Evolutionary conservation across 2,329 filamentous ascomycete genomes (phyloP), one percentile per base, ranked within the genome.

Genomic region (Emericellopsis cladophorae): DNA sequence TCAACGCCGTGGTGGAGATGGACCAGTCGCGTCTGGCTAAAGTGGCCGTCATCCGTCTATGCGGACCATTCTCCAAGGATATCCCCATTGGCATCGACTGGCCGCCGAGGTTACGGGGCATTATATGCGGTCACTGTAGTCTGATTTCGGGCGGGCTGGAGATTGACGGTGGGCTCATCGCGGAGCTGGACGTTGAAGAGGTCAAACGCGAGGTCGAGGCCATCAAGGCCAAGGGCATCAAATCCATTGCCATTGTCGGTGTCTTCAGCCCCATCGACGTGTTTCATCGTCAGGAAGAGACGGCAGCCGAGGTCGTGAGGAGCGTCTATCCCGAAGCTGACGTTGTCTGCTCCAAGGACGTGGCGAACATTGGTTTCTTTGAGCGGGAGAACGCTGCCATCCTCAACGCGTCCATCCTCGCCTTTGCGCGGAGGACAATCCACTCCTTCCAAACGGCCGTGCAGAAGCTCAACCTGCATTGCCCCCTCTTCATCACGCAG

Each of bases 331-430:
- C 63, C 0, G 62, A 54, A 0, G 58, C 54, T 38, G 61, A 72
- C 40, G 60, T 76, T 3, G 67, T 74, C 3, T 62, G 63, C 39
- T 72, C 70, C 9, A 66, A 66, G 39, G 66, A 71, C 12, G 67
- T 75, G 3, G 71, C 69, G 12, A 74, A 66, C 45, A 54, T 72
- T 10, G 72, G 60, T 32, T 74, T 77, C 40, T 56, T 79, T 7
- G 76, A 79, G 55, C 64, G 78, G 31, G 78, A 81, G 53, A 81
- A 81, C 49, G 76, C 77, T 0, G 69, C 74, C 2, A 76, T 81
- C 15, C 58, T 82, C 16, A 81, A 82, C 46, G 77, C 76, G 0
- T 68, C 75, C 2, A 76, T 81, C 29, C 58, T 79, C 10, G 52
- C 63, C 0, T 78, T 79, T 49, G 76, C 75, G 0, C 62, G 66